Base-by-base conservation (phyloP, 75 land plant genomes). In the Azolla pinnata region DNA sequence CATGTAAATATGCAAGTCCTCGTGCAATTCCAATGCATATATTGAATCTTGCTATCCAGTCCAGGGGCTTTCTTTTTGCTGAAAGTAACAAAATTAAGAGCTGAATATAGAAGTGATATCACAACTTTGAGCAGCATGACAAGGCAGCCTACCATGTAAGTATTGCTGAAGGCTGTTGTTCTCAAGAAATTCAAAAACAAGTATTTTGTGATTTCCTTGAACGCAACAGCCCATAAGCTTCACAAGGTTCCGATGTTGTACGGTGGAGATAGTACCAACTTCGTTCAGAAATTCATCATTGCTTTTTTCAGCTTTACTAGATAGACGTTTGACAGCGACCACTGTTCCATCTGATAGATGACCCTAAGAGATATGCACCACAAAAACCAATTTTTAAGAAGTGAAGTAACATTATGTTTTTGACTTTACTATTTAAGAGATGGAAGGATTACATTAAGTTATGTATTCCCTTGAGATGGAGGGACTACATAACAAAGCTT, bases 271-370 rank as follows among this genome's bases (percentile, higher is more conserved):
- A 10, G 62, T 19, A 26, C 12, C 35, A 48, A 67, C 63, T 50
- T 67, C 70, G 19, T 60, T 67, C 20, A 60, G 26, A 23, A 67
- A 67, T 33, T 67, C 63, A 21, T 27, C 34, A 38, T 38, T 38
- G 42, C 42, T 38, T 38, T 38, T 7, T 14, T 38, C 42, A 38
- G 42, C 42, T 14, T 38, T 7, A 38, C 42, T 14, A 38, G 10
- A 7, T 0, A 81, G 71, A 59, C 70, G 71, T 54, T 85, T 85
- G 29, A 79, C 79, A 54, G 84, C 88, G 47, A 85, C 84, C 60
- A 51, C 52, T 47, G 76, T 67, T 12, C 84, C 88, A 79, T 78
- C 81, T 32, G 67, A 27, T 9, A 84, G 61, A 32, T 31, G 69
- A 52, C 87, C 87, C 87, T 83, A 54, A 38, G 14, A 38, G 68